Base-by-base conservation (phyloP, 768 basidiomycete species). In the Zangia roseola region DNA sequence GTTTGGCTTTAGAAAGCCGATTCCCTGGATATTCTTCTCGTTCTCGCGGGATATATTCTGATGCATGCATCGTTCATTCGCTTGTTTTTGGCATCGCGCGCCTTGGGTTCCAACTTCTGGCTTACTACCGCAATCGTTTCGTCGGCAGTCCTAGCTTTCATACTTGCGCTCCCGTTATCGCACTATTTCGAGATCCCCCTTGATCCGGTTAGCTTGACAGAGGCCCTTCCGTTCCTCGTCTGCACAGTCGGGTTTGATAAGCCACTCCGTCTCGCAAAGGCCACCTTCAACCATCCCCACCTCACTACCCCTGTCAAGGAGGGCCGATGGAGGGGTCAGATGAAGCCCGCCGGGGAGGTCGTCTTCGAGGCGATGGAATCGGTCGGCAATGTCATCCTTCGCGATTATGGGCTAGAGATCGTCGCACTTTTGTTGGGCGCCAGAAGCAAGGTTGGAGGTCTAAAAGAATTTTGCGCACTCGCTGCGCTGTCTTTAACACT, bases 181-280 rank as follows among this genome's bases (percentile, higher is more conserved):
- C 79, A 86, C 44, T 84, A 84, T 8, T 76, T 97, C 49, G 77
- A 79, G 57, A 91, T 99, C 50, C 87, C 85, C 17, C 85, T 99
- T 57, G 94, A 98, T 66, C 92, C 93, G 2, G 86, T 98, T 45
- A 86, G 86, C 10, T 78, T 99, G 43, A 92, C 91, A 10, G 97
- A 99, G 68, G 95, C 97, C 0, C 80, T 99, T 0, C 97, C 97
- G 0, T 98, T 98, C 83, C 76, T 98, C 40, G 94, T 99, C 30
- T 95, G 95, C 68, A 97, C 94, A 2, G 84, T 99, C 51, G 95
- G 95, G 7, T 99, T 98, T 67, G 97, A 99, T 71, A 98, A 99
- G 67, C 95, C 94, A 0, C 84, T 95, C 39, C 82, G 91, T 7
- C 83, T 99, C 21, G 94, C 94, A 3, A 79, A 86, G 12, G 87